Evolutionary conservation across 139 green algal species (phyloP).

Genomic region (Asterochloris sp.): DNA sequence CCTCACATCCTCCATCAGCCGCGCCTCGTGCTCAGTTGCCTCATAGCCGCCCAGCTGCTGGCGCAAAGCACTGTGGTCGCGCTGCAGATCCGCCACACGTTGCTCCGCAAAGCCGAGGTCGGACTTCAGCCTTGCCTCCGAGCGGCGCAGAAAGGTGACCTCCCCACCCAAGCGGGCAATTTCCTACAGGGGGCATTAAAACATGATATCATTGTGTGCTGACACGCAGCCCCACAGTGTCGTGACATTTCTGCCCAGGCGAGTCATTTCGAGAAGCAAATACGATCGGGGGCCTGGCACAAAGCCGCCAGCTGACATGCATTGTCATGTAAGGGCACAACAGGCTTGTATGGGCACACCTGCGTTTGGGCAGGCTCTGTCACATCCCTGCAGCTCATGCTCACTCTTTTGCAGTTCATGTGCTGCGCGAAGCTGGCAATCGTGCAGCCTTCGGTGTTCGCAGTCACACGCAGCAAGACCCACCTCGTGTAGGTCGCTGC

Average conservation of each 20-base stretch:
- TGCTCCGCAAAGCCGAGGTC: slow-evolving; percentile 18
- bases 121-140: slow-evolving; percentile 15
- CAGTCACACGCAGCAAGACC: no score
- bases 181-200: neutral
- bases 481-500: slow-evolving; percentile 18
- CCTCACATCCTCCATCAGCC: slow-evolving; percentile 9
- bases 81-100: neutral
- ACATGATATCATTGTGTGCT: neutral
- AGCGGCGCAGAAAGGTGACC: slow-evolving; percentile 7
- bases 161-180: slow-evolving; percentile 9
- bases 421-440: no score
- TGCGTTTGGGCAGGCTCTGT: no score
- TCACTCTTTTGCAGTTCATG: no score
- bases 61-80: slow-evolving; percentile 6
- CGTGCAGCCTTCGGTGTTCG: no score
- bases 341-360: no score
- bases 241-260: no score
- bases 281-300: no score
- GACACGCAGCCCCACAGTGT: neutral
- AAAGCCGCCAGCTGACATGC: no score
- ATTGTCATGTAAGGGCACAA: no score
- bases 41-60: slow-evolving; percentile 13
- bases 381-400: no score
- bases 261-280: no score
- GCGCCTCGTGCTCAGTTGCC: slow-evolving; percentile 15